Conservation (phyloP, 768 basidiomycete genomes). For the Goffeauzyma gilvescens region DNA sequence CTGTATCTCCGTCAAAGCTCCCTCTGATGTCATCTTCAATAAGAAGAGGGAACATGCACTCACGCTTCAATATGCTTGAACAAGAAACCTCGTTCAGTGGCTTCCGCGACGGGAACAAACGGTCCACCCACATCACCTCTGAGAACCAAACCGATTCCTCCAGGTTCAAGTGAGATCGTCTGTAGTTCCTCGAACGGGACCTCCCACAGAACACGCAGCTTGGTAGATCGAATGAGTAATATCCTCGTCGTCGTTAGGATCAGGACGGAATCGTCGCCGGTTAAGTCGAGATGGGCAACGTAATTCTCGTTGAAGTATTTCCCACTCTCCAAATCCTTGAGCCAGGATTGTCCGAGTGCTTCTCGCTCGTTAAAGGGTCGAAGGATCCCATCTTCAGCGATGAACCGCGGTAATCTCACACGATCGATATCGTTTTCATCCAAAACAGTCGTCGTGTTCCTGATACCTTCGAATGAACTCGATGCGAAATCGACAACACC, state of each 20-base stretch:
- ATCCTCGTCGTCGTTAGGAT: slow-evolving; percentile 56
- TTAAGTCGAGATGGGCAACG: slow-evolving; percentile 74
- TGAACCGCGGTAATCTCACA: slow-evolving; percentile 65
- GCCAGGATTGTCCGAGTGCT: slow-evolving; percentile 88
- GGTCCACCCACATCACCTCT: slow-evolving; percentile 40
- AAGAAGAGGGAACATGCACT: slow-evolving; percentile 7
- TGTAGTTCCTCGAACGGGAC: slow-evolving; percentile 68
- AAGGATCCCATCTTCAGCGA: slow-evolving; percentile 70
- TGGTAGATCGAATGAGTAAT: slow-evolving; percentile 66
- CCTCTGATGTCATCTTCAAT: not conserved
- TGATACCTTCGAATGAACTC: slow-evolving; percentile 86
- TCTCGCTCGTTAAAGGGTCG: slow-evolving; percentile 79
- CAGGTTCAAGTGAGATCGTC: slow-evolving; percentile 74
- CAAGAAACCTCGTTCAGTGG: slow-evolving; percentile 31
- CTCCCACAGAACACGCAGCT: slow-evolving; percentile 75
- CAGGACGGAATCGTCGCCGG: slow-evolving; percentile 48
- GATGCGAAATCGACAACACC: slow-evolving; percentile 92
- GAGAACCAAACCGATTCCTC: slow-evolving; percentile 60
- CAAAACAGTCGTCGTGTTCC: slow-evolving; percentile 96
- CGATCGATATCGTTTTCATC: slow-evolving; percentile 79
- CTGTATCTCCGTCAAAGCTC: not conserved
- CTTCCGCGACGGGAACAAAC: slow-evolving; percentile 34
- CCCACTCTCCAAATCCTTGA: slow-evolving; percentile 76
- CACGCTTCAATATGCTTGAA: slow-evolving; percentile 34
- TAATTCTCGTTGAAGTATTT: slow-evolving; percentile 65